A percentile compares a stretch with the other conserved stretches of the same genome.
Evolutionary conservation across 139 green algal species (phyloP).

Genomic region (Gonium pectorale): DNA sequence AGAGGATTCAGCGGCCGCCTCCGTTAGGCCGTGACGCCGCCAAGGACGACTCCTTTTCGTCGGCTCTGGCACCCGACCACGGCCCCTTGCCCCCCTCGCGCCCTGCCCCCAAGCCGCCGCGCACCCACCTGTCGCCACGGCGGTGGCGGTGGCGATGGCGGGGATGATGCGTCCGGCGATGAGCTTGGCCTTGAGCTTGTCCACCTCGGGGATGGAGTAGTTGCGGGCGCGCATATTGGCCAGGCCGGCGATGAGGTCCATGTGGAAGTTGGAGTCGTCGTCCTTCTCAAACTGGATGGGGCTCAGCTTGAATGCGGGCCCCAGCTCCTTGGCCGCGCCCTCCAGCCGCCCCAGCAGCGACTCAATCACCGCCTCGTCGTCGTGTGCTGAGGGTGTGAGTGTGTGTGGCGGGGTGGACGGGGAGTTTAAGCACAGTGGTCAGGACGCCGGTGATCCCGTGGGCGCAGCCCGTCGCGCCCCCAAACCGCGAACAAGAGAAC

Average conservation of each 20-base stretch:
- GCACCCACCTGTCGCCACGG: conserved; percentile 83
- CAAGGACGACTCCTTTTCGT: too few species aligned
- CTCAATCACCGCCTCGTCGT: conserved; percentile 83
- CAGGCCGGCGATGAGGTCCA: conserved; percentile 94
- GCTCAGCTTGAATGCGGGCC: conserved; percentile 66
- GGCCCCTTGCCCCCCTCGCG: too few species aligned
- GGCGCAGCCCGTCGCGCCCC: too few species aligned
- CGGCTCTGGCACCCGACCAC: too few species aligned
- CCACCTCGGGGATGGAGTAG: conserved; percentile 85
- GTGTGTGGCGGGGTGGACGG: too few species aligned
- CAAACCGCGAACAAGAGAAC: too few species aligned
- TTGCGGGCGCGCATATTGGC: conserved; percentile 99
- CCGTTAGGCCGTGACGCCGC: too few species aligned
- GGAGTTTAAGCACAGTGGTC: too few species aligned
- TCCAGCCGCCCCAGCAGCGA: conserved; percentile 73
- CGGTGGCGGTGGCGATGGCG: conserved; percentile 97
- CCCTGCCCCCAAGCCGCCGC: neutral
- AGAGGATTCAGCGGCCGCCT: too few species aligned
- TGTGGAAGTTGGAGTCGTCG: conserved; percentile 98
- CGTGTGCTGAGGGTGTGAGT: conserved; percentile 37
- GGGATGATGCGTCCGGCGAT: conserved; percentile 98
- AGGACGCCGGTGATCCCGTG: too few species aligned
- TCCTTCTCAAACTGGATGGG: conserved; percentile 89
- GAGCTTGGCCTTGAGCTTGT: conserved; percentile 94
- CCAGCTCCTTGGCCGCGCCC: conserved; percentile 26